Evolutionary conservation across 1,284 basidiomycete species (phyloP).

Genomic region (Binderoboletus segoi): DNA sequence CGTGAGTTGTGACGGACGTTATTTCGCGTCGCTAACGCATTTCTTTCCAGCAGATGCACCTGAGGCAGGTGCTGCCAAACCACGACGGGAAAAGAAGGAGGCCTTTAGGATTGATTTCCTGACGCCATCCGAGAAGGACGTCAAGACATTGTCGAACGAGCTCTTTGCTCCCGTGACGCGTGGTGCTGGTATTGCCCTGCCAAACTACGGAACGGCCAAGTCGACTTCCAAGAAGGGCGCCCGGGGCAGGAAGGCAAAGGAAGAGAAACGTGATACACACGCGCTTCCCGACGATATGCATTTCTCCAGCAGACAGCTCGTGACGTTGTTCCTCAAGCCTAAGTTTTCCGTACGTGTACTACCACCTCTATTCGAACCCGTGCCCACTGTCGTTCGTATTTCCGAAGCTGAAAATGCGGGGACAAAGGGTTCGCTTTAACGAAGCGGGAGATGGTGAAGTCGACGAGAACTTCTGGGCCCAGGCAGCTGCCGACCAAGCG

Average conservation of each 20-base stretch:
- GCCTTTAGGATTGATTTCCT: slow-evolving; percentile 90
- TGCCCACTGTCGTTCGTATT: slow-evolving; percentile 7
- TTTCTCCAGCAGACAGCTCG: slow-evolving; percentile 87
- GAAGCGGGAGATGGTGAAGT: slow-evolving; percentile 78
- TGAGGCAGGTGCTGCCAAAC: slow-evolving; percentile 52
- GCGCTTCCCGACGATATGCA: slow-evolving; percentile 97
- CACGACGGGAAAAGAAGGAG: slow-evolving; percentile 79
- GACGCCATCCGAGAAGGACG: slow-evolving; percentile 58
- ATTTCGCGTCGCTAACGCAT: slow-evolving; percentile 5
- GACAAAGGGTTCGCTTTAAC: slow-evolving; percentile 59
- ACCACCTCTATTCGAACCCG: not conserved
- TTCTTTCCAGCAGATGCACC: slow-evolving; percentile 49
- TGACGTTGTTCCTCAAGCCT: slow-evolving; percentile 94
- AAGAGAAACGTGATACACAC: slow-evolving; percentile 75
- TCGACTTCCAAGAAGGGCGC: slow-evolving; percentile 48
- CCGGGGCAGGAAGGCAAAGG: slow-evolving; percentile 48
- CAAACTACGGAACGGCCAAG: slow-evolving; percentile 46
- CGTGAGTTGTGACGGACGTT: slow-evolving; percentile 48
- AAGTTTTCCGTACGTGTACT: slow-evolving; percentile 76
- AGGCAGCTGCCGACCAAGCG: slow-evolving; percentile 82
- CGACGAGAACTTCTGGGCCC: slow-evolving; percentile 95
- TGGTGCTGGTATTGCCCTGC: slow-evolving; percentile 67
- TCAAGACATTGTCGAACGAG: slow-evolving; percentile 76
- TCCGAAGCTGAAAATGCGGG: slow-evolving; percentile 79
- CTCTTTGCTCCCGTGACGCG: slow-evolving; percentile 79